Evolutionary conservation across 1,284 basidiomycete species (phyloP).

Genomic region (Phlebopus sp.): DNA sequence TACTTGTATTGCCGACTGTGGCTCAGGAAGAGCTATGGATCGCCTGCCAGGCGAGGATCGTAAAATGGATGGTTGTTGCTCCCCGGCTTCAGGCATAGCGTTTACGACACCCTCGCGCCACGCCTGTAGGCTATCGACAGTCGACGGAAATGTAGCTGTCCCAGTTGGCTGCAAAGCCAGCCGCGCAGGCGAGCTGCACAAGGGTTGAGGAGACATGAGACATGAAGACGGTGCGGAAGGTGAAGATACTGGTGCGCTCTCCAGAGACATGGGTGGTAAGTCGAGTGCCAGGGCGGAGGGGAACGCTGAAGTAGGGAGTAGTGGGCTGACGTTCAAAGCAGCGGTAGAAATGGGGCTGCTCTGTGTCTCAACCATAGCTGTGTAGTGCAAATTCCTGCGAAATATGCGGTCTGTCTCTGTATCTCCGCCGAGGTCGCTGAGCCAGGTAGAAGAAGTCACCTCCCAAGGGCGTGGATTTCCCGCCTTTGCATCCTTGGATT

Average conservation of each 20-base stretch:
- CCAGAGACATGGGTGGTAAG: constrained; percentile 14
- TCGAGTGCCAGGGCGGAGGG: constrained; percentile 15
- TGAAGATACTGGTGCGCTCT: constrained; percentile 16
- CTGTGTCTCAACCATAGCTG: constrained; percentile 13
- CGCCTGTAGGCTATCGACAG: constrained; percentile 26
- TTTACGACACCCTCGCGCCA: constrained; percentile 27
- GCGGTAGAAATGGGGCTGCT: constrained; percentile 28
- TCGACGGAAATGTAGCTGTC: constrained; percentile 30
- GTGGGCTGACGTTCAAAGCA: constrained; percentile 22
- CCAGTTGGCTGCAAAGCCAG: constrained; percentile 26
- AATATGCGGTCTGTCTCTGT: constrained; percentile 34
- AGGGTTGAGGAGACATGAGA: constrained; percentile 15
- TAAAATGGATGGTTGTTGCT: constrained; percentile 9
- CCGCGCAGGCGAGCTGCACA: constrained; percentile 10
- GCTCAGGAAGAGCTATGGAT: constrained; percentile 8
- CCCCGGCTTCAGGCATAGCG: constrained; percentile 20
- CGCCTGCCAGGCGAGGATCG: constrained; percentile 1
- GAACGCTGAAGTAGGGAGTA: constrained; percentile 20
- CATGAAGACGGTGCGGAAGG: constrained; percentile 12
- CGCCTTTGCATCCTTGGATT: constrained; percentile 11
- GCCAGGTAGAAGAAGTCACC: constrained; percentile 28
- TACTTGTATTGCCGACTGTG: constrained; percentile 7
- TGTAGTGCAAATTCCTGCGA: constrained; percentile 20
- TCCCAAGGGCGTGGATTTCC: constrained; percentile 20
- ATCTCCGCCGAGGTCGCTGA: constrained; percentile 32